Percentiles rank a stretch among this genome's conserved stretches.
Evolutionary conservation across 1,284 basidiomycete genomes (phyloP).

Genomic region (Taiwanofungus camphoratus): DNA sequence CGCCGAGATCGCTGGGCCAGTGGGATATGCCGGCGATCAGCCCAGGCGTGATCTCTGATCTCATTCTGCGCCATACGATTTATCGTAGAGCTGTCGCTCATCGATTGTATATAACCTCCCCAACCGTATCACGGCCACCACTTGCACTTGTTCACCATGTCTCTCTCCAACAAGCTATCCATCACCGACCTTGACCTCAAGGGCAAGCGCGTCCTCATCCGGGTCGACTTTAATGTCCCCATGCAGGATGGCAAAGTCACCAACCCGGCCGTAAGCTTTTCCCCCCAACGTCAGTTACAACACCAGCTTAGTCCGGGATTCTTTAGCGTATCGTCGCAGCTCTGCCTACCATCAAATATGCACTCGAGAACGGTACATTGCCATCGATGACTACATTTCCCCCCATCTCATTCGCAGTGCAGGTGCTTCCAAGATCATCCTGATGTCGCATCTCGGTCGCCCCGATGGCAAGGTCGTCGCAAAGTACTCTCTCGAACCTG

Average conservation of each 20-base stretch:
- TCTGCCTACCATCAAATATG: conserved; percentile 93
- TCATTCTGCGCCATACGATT: too few species aligned
- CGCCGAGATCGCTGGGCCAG: conserved; percentile 7
- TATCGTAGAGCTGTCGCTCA: too few species aligned
- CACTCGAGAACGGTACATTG: conserved; percentile 75
- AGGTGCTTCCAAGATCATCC: conserved; percentile 83
- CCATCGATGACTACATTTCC: conserved; percentile 6
- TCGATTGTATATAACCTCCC: conserved; percentile 16
- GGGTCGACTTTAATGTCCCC: conserved; percentile 99
- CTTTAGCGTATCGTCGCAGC: conserved; percentile 91
- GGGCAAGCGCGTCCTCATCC: conserved; percentile 90
- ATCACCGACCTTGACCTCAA: conserved; percentile 91
- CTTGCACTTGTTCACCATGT: conserved; percentile 56
- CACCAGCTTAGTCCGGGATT: conserved; percentile 11
- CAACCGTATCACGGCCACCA: conserved; percentile 8
- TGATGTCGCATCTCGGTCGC: conserved; percentile 98
- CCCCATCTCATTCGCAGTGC: conserved; percentile 11
- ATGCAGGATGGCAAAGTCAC: conserved; percentile 88
- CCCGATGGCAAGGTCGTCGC: conserved; percentile 88
- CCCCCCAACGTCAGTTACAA: conserved; percentile 4
- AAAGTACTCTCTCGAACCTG: conserved; percentile 92
- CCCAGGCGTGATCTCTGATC: conserved; percentile 1
- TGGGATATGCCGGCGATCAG: conserved; percentile 17
- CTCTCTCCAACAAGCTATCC: conserved; percentile 89
- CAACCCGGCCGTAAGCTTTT: conserved; percentile 75